Percentiles rank a stretch among this genome's conserved stretches.
Evolutionary conservation across 345 rosid genomes (phyloP).

Genomic region (Orychophragmus violaceus): DNA sequence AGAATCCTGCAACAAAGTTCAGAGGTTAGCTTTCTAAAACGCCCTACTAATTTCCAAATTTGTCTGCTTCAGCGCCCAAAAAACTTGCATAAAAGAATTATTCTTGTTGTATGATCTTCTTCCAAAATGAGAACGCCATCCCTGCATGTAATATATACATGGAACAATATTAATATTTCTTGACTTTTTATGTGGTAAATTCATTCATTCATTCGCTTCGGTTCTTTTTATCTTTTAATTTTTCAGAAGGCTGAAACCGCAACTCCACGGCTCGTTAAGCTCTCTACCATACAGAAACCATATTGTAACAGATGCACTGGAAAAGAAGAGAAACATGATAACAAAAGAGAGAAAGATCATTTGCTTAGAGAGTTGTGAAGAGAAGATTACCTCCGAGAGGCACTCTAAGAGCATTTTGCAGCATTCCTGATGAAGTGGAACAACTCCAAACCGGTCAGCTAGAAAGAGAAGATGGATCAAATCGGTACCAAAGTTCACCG

Average conservation of each 20-base stretch:
- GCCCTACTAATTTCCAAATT: slow-evolving; percentile 56
- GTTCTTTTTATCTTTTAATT: slow-evolving; percentile 36
- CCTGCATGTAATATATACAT: slow-evolving; percentile 97
- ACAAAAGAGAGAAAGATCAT: neutral
- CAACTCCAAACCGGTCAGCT: slow-evolving; percentile 83
- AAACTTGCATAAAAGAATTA: slow-evolving; percentile 94
- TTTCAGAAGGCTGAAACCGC: slow-evolving; percentile 64
- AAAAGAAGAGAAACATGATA: slow-evolving; percentile 19
- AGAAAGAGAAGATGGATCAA: slow-evolving; percentile 79
- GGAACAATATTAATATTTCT: slow-evolving; percentile 73
- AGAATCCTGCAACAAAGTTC: slow-evolving; percentile 97
- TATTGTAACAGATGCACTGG: slow-evolving; percentile 29
- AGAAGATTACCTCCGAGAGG: slow-evolving; percentile 71
- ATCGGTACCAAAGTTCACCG: slow-evolving; percentile 51
- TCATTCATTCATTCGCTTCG: slow-evolving; percentile 56
- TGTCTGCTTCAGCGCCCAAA: slow-evolving; percentile 91
- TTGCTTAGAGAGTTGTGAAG: slow-evolving; percentile 4
- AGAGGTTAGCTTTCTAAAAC: slow-evolving; percentile 62
- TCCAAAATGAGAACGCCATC: slow-evolving; percentile 87
- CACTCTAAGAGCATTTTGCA: slow-evolving; percentile 84
- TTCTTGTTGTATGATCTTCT: slow-evolving; percentile 75
- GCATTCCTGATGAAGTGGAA: slow-evolving; percentile 91
- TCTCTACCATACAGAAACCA: slow-evolving; percentile 38
- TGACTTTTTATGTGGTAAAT: slow-evolving; percentile 36
- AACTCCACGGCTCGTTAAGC: slow-evolving; percentile 54